Percentiles rank a stretch among this genome's conserved stretches.
Evolutionary conservation across 768 basidiomycete species (phyloP).

Genomic region (Suillus subalutaceus): DNA sequence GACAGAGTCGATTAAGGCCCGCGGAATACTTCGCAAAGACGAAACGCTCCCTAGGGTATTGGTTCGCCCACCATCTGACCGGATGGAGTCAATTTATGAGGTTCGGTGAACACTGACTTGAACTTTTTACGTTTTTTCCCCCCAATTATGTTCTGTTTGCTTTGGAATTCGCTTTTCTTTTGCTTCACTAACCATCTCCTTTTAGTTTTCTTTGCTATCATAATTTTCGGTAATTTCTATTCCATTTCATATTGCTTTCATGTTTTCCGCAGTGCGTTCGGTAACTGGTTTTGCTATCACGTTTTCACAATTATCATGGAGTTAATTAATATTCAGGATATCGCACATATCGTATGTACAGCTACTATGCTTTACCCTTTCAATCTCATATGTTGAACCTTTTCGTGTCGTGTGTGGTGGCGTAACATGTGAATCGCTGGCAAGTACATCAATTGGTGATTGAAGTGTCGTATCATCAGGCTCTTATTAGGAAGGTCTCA

Average conservation of each 20-base stretch:
- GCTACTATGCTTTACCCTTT: neutral
- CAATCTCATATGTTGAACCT: neutral
- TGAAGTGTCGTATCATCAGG: neutral
- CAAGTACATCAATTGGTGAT: neutral
- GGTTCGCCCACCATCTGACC: constrained; percentile 63
- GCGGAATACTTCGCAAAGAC: constrained; percentile 55
- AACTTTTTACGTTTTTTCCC: neutral
- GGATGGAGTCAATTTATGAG: constrained; percentile 45
- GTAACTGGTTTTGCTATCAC: neutral
- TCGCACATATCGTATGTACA: neutral
- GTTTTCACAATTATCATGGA: neutral
- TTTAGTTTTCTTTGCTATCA: constrained; percentile 3
- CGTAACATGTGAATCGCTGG: neutral
- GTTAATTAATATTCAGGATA: neutral
- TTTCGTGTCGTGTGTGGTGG: neutral
- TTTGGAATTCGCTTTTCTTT: constrained; percentile 4
- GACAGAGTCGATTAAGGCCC: constrained; percentile 65
- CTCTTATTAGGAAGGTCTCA: no score
- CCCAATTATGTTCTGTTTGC: neutral
- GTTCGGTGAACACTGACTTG: constrained; percentile 37
- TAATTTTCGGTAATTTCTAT: neutral
- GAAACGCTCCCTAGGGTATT: constrained; percentile 64
- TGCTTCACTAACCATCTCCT: constrained; percentile 10
- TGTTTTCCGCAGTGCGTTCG: neutral
- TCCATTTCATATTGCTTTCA: neutral